Conservation (phyloP, 2,329 filamentous ascomycete genomes). For the Colletotrichum cuscutae region DNA sequence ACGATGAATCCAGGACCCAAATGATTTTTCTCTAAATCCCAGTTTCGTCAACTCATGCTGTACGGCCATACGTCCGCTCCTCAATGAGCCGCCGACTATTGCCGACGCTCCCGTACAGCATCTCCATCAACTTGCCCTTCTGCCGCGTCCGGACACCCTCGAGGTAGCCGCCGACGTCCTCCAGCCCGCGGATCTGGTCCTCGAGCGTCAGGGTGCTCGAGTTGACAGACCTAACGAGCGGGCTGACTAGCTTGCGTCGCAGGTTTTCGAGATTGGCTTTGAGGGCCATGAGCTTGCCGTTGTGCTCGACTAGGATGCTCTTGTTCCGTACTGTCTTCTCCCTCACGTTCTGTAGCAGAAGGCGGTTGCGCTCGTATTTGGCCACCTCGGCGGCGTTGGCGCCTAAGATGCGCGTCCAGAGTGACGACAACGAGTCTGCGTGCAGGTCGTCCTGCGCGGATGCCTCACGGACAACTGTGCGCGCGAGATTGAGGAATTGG, state of each 20-base stretch:
- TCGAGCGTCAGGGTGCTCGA: slow-evolving; percentile 79
- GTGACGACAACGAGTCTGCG: slow-evolving; percentile 81
- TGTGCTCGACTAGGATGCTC: slow-evolving; percentile 85
- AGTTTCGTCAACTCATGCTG: neutral
- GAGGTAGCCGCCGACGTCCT: slow-evolving; percentile 82
- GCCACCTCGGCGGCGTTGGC: slow-evolving; percentile 78
- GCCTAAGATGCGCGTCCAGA: slow-evolving; percentile 89
- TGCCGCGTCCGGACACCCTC: slow-evolving; percentile 80
- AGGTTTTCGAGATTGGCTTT: slow-evolving; percentile 90
- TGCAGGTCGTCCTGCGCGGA: slow-evolving; percentile 83
- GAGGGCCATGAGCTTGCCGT: slow-evolving; percentile 82
- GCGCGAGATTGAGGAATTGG: slow-evolving; percentile 89
- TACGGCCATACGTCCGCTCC: slow-evolving; percentile 34
- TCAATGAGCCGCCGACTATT: slow-evolving; percentile 47
- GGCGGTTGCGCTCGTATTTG: slow-evolving; percentile 92
- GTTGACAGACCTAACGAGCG: slow-evolving; percentile 78
- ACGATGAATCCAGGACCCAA: neutral
- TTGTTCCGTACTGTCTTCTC: slow-evolving; percentile 90
- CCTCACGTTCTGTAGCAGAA: slow-evolving; percentile 81
- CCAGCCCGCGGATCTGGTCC: slow-evolving; percentile 85
- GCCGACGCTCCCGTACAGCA: slow-evolving; percentile 70
- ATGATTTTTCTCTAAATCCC: neutral
- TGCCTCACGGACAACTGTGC: slow-evolving; percentile 85
- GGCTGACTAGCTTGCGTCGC: slow-evolving; percentile 83
- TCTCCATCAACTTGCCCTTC: slow-evolving; percentile 84